Base-by-base conservation (phyloP, 176 grass and related monocot species). In the Olyra latifolia region DNA sequence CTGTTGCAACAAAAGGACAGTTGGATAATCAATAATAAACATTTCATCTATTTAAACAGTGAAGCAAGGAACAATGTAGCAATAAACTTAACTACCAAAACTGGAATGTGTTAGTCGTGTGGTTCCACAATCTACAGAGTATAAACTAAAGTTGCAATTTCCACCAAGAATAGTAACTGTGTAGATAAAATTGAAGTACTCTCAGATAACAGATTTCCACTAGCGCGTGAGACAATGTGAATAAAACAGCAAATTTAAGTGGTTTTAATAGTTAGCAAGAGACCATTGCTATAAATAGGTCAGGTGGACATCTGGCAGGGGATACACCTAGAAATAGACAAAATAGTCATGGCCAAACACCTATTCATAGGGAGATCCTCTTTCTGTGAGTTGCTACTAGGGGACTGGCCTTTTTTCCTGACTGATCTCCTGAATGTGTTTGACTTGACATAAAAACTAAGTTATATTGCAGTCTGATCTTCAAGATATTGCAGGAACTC, bases 1-100 rank as follows among this genome's bases (percentile, higher is more conserved):
- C 96, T 99, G 75, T 43, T 55, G 24, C 28, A 78, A 86, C 43
- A 72, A 75, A 87, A 66, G 6, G 14, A 79, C 19, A 86, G 14
- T 69, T 60, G 55, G 78, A 80, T 71, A 57, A 96, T 73, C 3
- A 62, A 75, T 20, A 77, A 16, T 14, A 57, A 39, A 63, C 11
- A 80, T 81, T 77, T 39, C 10, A 20, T 43, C 44, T 70, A 54
- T 53, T 62, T 46, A 19, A 72, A 17, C 22, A 81, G 35, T 77
- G n/a, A 38, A 69, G 2, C 25, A 66, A 81, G 24, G 69, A 49
- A 44, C 5, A 62, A 55, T 9, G 29, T 44, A 53, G 72, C 46
- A 86, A 73, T 12, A 58, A 77, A 16, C 17, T 56, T 43, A 77
- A 16, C 17, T 56, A 43, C 62, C 10, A 15, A 75, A 66, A 16